Base-by-base conservation (phyloP, 2,329 filamentous ascomycete genomes). In the Tolypocladium tropicale region DNA sequence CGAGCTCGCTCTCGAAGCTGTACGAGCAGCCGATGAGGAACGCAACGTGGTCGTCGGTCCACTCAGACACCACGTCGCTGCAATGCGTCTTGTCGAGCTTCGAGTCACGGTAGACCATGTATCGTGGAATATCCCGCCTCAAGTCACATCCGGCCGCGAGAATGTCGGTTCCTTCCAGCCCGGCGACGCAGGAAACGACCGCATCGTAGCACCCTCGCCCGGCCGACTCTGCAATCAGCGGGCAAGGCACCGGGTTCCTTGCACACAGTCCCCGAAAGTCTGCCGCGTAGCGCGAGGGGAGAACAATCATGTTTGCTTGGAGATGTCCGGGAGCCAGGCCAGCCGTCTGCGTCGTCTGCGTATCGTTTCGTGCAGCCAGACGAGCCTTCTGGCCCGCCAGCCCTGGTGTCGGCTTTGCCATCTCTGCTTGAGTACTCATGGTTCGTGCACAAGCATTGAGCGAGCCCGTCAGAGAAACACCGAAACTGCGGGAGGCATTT, bases 231-330 rank as follows among this genome's bases (percentile, higher is more conserved):
- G 41, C 41, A 43, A 43, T 25, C 41, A 86, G 69, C 1, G 83
- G 83, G 61, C 83, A 86, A 0, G 83, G 77, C 0, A 85, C 82
- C 2, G 83, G 80, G 60, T 86, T 86, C 52, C 82, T 76, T 1
- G 73, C 72, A 65, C 83, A 86, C 28, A 86, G 77, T 21, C 75
- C 65, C 14, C 78, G 75, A 65, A 85, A 86, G 64, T 85, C 79
- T 21, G 70, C 53, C 14, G 83, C 82, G 65, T 84, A 81, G 34
- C 70, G 67, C 1, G 76, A 77, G 0, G 82, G 82, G 1, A 86
- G 72, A 12, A 85, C 73, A 41, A 86, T 74, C 39, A 86, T 72
- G 61, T 86, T 86, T 41, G 82, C 82, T 72, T 86, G 83, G 16
- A 86, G 69, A 61, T 79, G 76, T 14, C 72, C 74, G 0, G 79